Conservation (phyloP, 2,329 filamentous ascomycete genomes). For the Ophiostoma sp. region DNA sequence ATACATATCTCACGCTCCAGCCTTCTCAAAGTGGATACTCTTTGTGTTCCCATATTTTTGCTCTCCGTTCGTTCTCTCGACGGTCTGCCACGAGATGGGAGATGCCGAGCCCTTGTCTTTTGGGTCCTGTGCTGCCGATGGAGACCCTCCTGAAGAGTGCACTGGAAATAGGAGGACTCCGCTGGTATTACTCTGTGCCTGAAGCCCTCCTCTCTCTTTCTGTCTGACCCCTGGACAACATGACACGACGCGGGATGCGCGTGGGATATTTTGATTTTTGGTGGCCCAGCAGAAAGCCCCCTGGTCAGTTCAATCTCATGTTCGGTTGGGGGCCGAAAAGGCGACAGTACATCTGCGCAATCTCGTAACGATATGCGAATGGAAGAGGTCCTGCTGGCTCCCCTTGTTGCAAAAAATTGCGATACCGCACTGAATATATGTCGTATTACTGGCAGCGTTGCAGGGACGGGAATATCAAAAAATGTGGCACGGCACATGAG, state of each 20-base stretch:
- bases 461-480: background rate
- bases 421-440: background rate
- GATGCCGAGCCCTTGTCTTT: slow-evolving; percentile 1
- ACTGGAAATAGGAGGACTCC: background rate
- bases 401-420: background rate
- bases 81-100: background rate
- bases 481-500: background rate
- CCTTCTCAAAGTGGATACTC: slow-evolving; percentile 14
- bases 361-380: slow-evolving; percentile 6
- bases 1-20: background rate
- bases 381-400: background rate
- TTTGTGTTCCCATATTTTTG: background rate
- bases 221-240: background rate
- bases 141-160: background rate
- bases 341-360: background rate
- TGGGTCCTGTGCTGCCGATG: background rate
- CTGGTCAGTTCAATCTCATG: background rate
- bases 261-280: background rate
- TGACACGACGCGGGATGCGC: slow-evolving; percentile 10
- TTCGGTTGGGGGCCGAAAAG: slow-evolving; percentile 4
- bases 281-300: background rate
- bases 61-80: background rate
- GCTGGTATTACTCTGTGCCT: background rate
- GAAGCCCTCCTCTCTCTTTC: background rate
- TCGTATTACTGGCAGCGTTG: background rate